Evolutionary conservation across 2,329 filamentous ascomycete species (phyloP).

Genomic region (Xylaria sp.): DNA sequence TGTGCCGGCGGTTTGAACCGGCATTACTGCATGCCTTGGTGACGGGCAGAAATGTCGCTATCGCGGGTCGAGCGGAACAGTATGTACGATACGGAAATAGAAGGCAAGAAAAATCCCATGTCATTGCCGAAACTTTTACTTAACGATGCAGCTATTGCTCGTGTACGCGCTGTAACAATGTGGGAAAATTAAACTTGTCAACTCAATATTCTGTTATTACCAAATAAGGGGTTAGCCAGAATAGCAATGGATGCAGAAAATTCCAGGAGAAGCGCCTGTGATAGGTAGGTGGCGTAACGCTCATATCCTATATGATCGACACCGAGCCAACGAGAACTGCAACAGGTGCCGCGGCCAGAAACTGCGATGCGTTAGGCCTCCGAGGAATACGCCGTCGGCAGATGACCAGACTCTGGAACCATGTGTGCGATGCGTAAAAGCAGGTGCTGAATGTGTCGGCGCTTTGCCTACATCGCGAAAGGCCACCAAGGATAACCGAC

Average conservation of each 20-base stretch:
- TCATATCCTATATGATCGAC: neutral
- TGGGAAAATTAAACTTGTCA: neutral
- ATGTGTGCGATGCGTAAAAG: constrained; percentile 12
- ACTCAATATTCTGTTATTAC: neutral
- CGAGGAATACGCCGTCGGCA: neutral
- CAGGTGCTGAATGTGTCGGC: constrained; percentile 6
- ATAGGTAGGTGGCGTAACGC: neutral
- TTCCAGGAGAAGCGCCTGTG: constrained; percentile 2
- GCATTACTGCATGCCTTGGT: neutral
- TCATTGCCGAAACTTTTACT: neutral
- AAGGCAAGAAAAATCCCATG: neutral
- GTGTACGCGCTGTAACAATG: neutral
- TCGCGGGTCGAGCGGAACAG: neutral
- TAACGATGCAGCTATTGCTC: neutral
- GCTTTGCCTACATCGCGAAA: neutral
- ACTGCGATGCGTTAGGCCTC: constrained; percentile 10
- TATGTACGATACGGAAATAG: neutral
- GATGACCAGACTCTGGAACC: constrained; percentile 1
- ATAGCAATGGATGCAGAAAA: constrained; percentile 8
- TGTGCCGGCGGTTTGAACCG: neutral
- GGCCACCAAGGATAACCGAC: neutral
- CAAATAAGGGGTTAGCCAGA: neutral
- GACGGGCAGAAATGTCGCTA: neutral
- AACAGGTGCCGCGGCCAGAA: constrained; percentile 13
- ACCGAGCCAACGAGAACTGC: neutral